phyloP scores from a whole-genome alignment of 2,329 filamentous ascomycete genomes.

The Calonectria montana region DNA sequence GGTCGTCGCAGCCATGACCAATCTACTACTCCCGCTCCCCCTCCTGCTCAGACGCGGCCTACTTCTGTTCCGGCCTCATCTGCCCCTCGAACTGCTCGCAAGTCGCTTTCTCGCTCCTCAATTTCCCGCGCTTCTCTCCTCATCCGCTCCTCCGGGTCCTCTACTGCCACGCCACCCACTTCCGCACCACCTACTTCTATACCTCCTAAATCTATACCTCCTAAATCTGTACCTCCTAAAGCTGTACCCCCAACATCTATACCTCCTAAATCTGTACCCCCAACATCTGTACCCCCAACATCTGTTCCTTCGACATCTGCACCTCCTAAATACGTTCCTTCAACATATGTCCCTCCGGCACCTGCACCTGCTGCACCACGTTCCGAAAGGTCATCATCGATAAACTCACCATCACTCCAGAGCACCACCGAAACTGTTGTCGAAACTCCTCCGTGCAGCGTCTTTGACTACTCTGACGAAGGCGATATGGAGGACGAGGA shows the following conservation, averaged over 20 bases:
- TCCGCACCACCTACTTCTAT: background rate
- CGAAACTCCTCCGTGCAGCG: constrained; percentile 40
- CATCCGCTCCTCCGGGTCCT: background rate
- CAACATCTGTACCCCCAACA: background rate
- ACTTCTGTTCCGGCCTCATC: background rate
- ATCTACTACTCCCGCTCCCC: background rate
- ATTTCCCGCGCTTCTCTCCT: background rate
- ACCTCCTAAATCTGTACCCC: background rate
- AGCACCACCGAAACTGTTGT: constrained; percentile 21
- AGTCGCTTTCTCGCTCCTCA: background rate
- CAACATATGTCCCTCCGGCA: no score
- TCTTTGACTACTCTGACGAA: constrained; percentile 50
- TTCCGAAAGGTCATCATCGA: constrained; percentile 32
- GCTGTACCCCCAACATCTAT: background rate
- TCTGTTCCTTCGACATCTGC: background rate
- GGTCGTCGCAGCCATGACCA: background rate
- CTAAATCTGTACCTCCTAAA: background rate
- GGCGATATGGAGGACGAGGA: constrained; percentile 33
- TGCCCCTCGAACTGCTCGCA: background rate
- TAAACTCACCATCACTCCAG: constrained; percentile 25
- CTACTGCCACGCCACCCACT: background rate
- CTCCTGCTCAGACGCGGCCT: background rate
- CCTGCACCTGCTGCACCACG: constrained; percentile 10
- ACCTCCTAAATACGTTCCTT: background rate
- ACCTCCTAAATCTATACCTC: background rate